Base-by-base conservation (phyloP, 495 filamentous ascomycete species). In the Aspergillus haitiensis region DNA sequence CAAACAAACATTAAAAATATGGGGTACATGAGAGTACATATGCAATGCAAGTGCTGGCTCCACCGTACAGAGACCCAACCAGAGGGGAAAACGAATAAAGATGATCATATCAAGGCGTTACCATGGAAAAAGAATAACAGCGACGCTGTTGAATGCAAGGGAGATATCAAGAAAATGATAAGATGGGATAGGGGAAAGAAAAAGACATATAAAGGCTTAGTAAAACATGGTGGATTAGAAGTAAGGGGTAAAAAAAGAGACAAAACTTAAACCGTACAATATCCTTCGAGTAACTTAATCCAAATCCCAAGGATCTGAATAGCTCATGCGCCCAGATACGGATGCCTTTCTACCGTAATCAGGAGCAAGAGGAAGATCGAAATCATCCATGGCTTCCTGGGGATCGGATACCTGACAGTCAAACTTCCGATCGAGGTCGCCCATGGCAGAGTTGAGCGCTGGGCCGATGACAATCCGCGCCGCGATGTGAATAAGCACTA, bases 401-500 rank as follows among this genome's bases (percentile, higher is more conserved):
- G 52, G 15, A n/a, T 58, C 33, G 1, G 56, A 46, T 7, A 62
- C 27, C 18, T 70, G 63, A 35, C 58, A 62, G 52, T 69, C 64
- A 13, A 67, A 52, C 31, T 60, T 66, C 6, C 55, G 56, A 3
- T 60, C 45, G 6, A 71, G 37, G 7, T 65, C 63, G 4, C 57
- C 59, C 9, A 58, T 35, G 7, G 66, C 56, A 12, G 67, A 61
- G 39, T 62, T 70, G 44, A 64, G 45, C 32, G 60, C 65, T 3
- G 75, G 72, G 5, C 86, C 88, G 18, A 86, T 82, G 0, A 84
- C 81, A 60, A 95, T 89, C 39, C 82, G 84, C 0, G 88, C 85
- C 3, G 92, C 90, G 33, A 96, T 88, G 52, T 84, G 84, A 7
- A 96, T 79, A 78, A 96, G 89, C 42, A 94, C 72, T 7, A 84